Percentiles rank a stretch among this genome's conserved stretches.
Evolutionary conservation across 257 asterid species (phyloP).

Genomic region (Paraleonurus japonicus): DNA sequence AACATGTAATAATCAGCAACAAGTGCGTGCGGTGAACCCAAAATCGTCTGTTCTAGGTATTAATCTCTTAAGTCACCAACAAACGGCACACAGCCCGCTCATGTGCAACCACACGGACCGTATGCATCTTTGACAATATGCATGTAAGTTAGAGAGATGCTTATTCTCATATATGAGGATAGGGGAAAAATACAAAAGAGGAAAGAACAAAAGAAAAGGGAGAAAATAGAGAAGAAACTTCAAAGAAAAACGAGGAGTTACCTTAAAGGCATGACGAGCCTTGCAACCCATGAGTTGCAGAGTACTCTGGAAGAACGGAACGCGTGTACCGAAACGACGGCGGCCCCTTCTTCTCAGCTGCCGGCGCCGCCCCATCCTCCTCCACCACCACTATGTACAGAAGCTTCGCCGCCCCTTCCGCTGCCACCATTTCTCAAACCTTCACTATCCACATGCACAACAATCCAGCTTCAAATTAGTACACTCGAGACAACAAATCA

Average conservation of each 20-base stretch:
- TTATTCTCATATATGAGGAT: background rate
- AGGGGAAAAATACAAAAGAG: background rate
- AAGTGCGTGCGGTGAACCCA: conserved; percentile 3
- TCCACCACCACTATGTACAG: conserved; percentile 83
- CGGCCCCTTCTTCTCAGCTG: conserved; percentile 34
- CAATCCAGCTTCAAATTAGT: conserved; percentile 16
- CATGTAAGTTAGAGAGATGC: conserved; percentile 27
- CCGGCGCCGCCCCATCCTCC: conserved; percentile 46
- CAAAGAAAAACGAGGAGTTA: conserved; percentile 16
- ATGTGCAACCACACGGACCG: background rate
- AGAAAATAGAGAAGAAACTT: background rate
- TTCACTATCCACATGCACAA: conserved; percentile 31
- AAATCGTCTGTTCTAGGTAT: background rate
- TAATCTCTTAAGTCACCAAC: conserved; percentile 2
- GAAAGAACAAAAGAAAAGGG: background rate
- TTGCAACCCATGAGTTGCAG: conserved; percentile 99
- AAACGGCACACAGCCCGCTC: background rate
- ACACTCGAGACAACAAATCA: conserved; percentile 1
- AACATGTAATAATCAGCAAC: background rate
- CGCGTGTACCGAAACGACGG: conserved; percentile 88
- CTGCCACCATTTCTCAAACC: conserved; percentile 55
- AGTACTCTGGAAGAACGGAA: conserved; percentile 85
- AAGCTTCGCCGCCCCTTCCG: conserved; percentile 63
- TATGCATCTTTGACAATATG: conserved; percentile 6
- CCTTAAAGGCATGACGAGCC: conserved; percentile 98